phyloP scores from a whole-genome alignment of 108 stramenopile species.

The Poteriospumella lacustris region DNA sequence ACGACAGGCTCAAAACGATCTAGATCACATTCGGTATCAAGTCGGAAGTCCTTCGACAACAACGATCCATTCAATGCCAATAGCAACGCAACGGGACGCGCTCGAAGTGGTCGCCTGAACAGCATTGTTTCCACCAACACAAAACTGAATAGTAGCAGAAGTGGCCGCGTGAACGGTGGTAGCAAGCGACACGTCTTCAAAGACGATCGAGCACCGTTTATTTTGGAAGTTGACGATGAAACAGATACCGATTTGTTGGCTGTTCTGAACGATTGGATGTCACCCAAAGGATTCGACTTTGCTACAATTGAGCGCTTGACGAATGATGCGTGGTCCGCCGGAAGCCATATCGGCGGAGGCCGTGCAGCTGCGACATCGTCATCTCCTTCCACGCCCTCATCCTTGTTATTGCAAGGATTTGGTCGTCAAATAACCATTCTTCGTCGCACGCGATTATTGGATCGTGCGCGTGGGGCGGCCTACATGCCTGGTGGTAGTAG shows the following conservation, averaged over 20 bases:
- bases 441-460: not conserved
- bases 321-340: no score
- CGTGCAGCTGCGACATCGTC: no score
- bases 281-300: constrained; percentile 1
- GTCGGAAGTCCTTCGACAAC: no score
- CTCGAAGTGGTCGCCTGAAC: not conserved
- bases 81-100: not conserved
- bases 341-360: no score
- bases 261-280: not conserved
- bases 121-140: not conserved
- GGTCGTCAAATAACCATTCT: not conserved
- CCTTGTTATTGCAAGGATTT: not conserved
- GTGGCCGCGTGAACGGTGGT: not conserved
- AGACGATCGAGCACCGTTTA: constrained; percentile 21
- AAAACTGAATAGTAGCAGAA: not conserved
- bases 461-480: not conserved
- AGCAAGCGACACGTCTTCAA: not conserved
- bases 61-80: not conserved
- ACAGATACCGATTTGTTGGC: constrained; percentile 12
- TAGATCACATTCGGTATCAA: no score
- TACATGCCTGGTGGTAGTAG: not conserved
- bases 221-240: constrained; percentile 29
- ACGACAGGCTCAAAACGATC: no score
- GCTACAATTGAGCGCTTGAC: no score
- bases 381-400: not conserved